Conservation (phyloP, 805 yeast genomes). For the Yarrowia bubula region DNA sequence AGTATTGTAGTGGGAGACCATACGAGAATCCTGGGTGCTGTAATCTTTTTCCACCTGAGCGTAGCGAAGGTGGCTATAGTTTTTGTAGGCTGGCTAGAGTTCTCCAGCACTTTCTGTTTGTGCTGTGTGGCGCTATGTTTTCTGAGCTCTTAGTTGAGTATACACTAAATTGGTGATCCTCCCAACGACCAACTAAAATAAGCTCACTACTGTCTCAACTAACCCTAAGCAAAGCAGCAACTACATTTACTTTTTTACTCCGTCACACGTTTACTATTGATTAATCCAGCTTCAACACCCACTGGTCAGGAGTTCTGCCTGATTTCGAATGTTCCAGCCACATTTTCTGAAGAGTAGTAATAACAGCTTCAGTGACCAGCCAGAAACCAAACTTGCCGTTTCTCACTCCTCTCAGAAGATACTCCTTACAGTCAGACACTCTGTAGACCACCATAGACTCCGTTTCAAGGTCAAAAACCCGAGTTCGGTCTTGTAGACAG, state of each 20-base stretch:
- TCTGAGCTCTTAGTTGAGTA: too few relatives aligned
- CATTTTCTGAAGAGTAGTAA: not conserved
- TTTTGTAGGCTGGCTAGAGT: too few relatives aligned
- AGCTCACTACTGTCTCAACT: too few relatives aligned
- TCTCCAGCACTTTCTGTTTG: too few relatives aligned
- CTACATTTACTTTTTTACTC: too few relatives aligned
- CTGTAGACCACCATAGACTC: not conserved
- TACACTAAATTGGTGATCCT: too few relatives aligned
- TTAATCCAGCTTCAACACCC: not conserved
- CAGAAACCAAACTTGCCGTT: not conserved
- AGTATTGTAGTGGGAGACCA: not conserved
- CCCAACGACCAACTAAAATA: too few relatives aligned
- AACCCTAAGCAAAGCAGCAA: too few relatives aligned
- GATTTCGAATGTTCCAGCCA: not conserved
- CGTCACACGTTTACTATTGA: too few relatives aligned
- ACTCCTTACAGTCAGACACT: not conserved
- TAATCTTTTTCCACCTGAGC: not conserved
- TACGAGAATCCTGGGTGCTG: not conserved
- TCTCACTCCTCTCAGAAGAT: not conserved
- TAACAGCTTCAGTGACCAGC: not conserved
- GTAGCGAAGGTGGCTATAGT: too few relatives aligned
- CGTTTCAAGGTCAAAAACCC: slow-evolving; percentile 1
- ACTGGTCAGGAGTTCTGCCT: slow-evolving; percentile 1
- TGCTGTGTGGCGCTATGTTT: too few relatives aligned
- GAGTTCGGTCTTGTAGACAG: not conserved